Evolutionary conservation across 129 eudicot species (phyloP).

Genomic region (Centrapalus pauciflorus): DNA sequence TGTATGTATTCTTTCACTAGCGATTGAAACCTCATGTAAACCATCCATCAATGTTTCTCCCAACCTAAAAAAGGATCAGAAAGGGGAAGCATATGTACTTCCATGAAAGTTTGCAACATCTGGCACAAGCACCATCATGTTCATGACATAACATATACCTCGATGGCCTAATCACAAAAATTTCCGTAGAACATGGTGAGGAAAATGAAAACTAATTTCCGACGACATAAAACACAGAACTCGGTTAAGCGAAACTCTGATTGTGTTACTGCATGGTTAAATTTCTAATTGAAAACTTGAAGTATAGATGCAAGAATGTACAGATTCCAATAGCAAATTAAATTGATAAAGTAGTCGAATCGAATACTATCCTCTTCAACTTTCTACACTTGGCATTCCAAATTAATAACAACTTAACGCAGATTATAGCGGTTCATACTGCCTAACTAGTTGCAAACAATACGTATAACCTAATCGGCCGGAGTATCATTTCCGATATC

Average conservation of each 20-base stretch:
- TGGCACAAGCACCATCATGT: too few species aligned
- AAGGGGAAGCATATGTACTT: too few species aligned
- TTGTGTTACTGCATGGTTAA: neutral
- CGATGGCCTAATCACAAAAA: neutral
- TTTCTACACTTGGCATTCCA: neutral
- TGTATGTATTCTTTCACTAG: too few species aligned
- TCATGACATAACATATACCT: too few species aligned
- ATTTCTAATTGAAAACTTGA: neutral
- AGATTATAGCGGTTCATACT: neutral
- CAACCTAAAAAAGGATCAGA: too few species aligned
- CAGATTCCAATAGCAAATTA: neutral
- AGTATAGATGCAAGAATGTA: neutral
- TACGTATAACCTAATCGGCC: neutral
- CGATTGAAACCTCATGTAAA: too few species aligned
- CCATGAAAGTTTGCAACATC: too few species aligned
- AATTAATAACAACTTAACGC: slow-evolving; percentile 1
- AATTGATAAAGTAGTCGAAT: neutral
- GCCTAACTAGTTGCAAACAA: neutral
- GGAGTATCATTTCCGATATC: neutral
- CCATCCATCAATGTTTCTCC: too few species aligned
- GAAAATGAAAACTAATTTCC: neutral
- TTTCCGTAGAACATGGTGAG: too few species aligned
- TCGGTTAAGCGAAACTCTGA: too few species aligned
- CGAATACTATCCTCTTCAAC: neutral
- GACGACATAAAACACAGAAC: neutral